A percentile compares a stretch with the other conserved stretches of the same genome.
Conservation (phyloP, 768 basidiomycete genomes). For the Coprinellus micaceus region DNA sequence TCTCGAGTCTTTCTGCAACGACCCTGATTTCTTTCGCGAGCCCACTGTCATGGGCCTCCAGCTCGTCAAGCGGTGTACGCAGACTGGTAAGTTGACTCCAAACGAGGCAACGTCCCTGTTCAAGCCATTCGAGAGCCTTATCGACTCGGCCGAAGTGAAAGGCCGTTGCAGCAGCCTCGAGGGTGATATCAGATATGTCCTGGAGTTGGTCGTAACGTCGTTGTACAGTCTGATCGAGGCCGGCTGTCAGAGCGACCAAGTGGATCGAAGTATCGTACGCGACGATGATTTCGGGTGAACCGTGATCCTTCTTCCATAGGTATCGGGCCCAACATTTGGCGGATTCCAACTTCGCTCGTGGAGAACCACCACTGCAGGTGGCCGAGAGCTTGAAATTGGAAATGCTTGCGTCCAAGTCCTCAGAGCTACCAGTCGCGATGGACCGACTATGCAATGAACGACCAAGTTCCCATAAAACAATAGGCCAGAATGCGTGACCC, state of each 20-base stretch:
- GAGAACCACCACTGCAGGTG: neutral
- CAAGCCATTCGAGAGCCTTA: conserved; percentile 20
- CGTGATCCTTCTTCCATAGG: neutral
- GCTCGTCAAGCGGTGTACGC: conserved; percentile 15
- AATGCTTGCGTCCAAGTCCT: neutral
- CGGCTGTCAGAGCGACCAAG: neutral
- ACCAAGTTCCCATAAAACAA: neutral
- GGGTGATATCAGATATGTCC: neutral
- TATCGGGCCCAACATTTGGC: neutral
- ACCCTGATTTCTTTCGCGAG: conserved; percentile 12
- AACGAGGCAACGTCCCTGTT: conserved; percentile 20
- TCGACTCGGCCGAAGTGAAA: conserved; percentile 4
- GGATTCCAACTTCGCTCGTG: neutral
- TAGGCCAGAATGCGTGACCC: neutral
- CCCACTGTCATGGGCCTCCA: conserved; percentile 6
- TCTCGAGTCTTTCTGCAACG: conserved; percentile 15
- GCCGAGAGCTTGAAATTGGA: neutral
- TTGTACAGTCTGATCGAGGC: neutral
- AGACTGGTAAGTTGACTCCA: conserved; percentile 16
- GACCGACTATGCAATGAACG: neutral
- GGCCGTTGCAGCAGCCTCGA: conserved; percentile 12
- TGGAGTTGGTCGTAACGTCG: neutral
- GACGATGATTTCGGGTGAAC: neutral
- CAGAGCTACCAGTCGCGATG: neutral
- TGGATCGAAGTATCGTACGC: neutral